phyloP scores from a whole-genome alignment of 176 grass and related monocot genomes.

The Ensete ventricosum region DNA sequence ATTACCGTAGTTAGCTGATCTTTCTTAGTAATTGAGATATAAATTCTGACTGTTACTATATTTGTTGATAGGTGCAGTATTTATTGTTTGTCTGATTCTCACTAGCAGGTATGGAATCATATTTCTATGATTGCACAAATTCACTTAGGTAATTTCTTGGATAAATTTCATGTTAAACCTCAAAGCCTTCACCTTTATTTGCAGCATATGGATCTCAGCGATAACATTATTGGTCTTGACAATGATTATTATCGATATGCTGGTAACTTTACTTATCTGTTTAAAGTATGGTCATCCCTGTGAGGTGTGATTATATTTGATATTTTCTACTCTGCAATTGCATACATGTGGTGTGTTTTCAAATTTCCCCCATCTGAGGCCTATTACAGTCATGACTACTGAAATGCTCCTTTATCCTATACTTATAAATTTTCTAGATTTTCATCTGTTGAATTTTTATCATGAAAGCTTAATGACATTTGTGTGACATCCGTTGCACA shows the following conservation, averaged over 20 bases:
- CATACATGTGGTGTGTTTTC: too few species aligned
- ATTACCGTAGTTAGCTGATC: too few species aligned
- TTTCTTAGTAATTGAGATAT: neutral
- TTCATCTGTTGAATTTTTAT: too few species aligned
- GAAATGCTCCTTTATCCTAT: too few species aligned
- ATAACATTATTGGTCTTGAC: constrained; percentile 62
- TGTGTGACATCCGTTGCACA: too few species aligned
- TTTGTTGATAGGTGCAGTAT: constrained; percentile 56
- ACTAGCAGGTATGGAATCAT: constrained; percentile 49
- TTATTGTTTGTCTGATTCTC: constrained; percentile 72
- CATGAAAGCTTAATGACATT: too few species aligned
- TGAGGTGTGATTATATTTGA: too few species aligned
- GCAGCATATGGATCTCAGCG: constrained; percentile 80
- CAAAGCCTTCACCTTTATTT: constrained; percentile 16
- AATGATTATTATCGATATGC: constrained; percentile 88
- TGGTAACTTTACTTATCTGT: constrained; percentile 40
- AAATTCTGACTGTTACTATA: neutral
- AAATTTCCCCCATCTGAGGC: too few species aligned
- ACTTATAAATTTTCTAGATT: too few species aligned
- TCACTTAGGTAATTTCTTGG: neutral
- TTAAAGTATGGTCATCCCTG: too few species aligned
- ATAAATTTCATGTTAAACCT: neutral
- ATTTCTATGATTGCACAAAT: neutral
- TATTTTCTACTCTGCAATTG: too few species aligned
- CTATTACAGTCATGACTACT: too few species aligned